A percentile compares a stretch with the other conserved stretches of the same genome.
phyloP scores from a whole-genome alignment of 805 yeast genomes.

The Tetrapisispora pingtungensis region DNA sequence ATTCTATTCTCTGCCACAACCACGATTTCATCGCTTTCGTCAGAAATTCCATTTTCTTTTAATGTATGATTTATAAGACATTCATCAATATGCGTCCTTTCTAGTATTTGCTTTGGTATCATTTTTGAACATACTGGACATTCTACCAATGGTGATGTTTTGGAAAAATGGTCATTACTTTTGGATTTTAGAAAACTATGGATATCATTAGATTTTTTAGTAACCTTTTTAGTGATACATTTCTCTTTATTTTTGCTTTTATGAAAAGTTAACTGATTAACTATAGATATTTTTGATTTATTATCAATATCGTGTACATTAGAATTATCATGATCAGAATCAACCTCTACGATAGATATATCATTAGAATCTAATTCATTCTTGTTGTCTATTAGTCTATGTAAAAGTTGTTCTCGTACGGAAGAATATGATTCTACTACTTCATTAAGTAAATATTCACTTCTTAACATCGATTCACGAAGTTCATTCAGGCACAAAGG shows the following conservation, averaged over 20 bases:
- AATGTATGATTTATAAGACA: slow-evolving; percentile 35
- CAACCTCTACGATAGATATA: slow-evolving; percentile 21
- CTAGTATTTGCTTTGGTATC: slow-evolving; percentile 47
- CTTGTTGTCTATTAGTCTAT: not conserved
- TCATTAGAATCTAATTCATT: not conserved
- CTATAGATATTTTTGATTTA: not conserved
- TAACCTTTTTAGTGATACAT: slow-evolving; percentile 3
- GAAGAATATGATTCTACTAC: slow-evolving; percentile 43
- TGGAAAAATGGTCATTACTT: slow-evolving; percentile 5
- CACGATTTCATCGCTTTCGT: not conserved
- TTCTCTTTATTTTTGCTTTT: not conserved
- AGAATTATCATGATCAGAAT: slow-evolving; percentile 20
- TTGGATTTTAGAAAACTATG: slow-evolving; percentile 9
- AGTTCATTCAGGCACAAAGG: slow-evolving; percentile 70
- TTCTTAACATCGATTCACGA: slow-evolving; percentile 57
- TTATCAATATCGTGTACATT: slow-evolving; percentile 20
- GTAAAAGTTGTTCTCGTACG: slow-evolving; percentile 26
- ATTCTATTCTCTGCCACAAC: not conserved
- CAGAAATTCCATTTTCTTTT: not conserved
- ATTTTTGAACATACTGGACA: slow-evolving; percentile 60
- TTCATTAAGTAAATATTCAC: slow-evolving; percentile 65
- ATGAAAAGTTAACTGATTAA: not conserved
- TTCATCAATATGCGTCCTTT: slow-evolving; percentile 50
- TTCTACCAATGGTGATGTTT: slow-evolving; percentile 29
- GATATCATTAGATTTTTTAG: slow-evolving; percentile 3